A percentile compares a stretch with the other conserved stretches of the same genome.
phyloP scores from a whole-genome alignment of 441 rosid species.

The Gossypium davidsonii region DNA sequence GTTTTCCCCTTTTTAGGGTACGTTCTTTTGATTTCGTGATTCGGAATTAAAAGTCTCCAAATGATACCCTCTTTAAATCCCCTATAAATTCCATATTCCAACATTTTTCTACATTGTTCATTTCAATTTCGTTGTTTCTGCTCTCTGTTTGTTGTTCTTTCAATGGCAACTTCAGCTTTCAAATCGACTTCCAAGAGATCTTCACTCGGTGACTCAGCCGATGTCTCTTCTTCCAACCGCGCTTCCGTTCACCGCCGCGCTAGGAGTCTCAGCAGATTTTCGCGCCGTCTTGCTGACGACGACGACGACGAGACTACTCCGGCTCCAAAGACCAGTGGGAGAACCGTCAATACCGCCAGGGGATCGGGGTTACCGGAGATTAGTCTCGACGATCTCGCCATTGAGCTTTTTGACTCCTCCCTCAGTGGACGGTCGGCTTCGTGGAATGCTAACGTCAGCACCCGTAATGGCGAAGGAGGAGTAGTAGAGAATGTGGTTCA shows the following conservation, averaged over 20 bases:
- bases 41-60: slow-evolving; percentile 7
- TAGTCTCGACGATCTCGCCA: slow-evolving; percentile 78
- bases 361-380: slow-evolving; percentile 77
- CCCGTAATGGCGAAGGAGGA: slow-evolving; percentile 6
- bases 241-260: slow-evolving; percentile 52
- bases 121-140: too few species aligned
- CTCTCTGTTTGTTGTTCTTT: not conserved
- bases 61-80: not conserved
- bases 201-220: slow-evolving; percentile 34
- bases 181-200: slow-evolving; percentile 58
- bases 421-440: slow-evolving; percentile 41
- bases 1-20: too few species aligned
- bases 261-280: slow-evolving; percentile 83
- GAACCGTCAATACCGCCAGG: slow-evolving; percentile 72
- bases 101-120: too few species aligned
- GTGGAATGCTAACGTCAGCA: not conserved
- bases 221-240: slow-evolving; percentile 41
- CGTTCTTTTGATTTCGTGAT: not conserved
- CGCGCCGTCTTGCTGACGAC: slow-evolving; percentile 36
- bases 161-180: slow-evolving; percentile 79
- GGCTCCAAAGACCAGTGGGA: slow-evolving; percentile 39
- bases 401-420: slow-evolving; percentile 54
- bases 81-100: not conserved
- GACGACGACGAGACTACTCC: slow-evolving; percentile 37
- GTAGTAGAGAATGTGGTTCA: slow-evolving; percentile 29